These are phyloP conservation scores for Ogataea ramenticola DNA, from an alignment of 805 yeast species.

Conservation along the genomic window DNA sequence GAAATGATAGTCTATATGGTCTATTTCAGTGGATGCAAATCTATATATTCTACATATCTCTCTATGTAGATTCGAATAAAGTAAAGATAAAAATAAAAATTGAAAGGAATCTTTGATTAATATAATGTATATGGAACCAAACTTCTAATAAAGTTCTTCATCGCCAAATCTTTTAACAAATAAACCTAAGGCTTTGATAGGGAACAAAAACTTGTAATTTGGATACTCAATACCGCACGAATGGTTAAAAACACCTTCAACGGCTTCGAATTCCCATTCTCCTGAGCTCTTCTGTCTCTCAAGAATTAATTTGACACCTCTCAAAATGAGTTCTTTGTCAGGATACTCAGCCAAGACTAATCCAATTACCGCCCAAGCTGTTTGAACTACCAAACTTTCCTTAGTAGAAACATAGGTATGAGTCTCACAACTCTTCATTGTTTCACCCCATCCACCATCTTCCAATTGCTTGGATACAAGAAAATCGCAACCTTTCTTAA, in stretches of 20 bases:
- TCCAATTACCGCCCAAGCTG: constrained; percentile 89
- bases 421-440: constrained; percentile 84
- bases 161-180: constrained; percentile 27
- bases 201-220: constrained; percentile 79
- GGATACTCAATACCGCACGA: constrained; percentile 92
- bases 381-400: constrained; percentile 71
- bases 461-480: constrained; percentile 61
- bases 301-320: constrained; percentile 60
- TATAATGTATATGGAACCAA: too few relatives aligned
- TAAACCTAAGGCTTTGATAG: constrained; percentile 89
- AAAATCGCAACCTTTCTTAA: constrained; percentile 78
- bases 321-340: constrained; percentile 46
- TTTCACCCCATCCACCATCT: constrained; percentile 98
- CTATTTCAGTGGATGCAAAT: too few relatives aligned
- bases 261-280: constrained; percentile 76
- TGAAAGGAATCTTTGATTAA: too few relatives aligned
- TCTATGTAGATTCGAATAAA: too few relatives aligned
- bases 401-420: constrained; percentile 58
- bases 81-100: too few relatives aligned
- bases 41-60: too few relatives aligned
- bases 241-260: constrained; percentile 96
- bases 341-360: constrained; percentile 79
- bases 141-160: constrained; percentile 1
- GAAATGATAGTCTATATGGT: not conserved
- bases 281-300: constrained; percentile 66